Conservation (phyloP, 2,329 filamentous ascomycete genomes). For the Arthrocladium fulminans region DNA sequence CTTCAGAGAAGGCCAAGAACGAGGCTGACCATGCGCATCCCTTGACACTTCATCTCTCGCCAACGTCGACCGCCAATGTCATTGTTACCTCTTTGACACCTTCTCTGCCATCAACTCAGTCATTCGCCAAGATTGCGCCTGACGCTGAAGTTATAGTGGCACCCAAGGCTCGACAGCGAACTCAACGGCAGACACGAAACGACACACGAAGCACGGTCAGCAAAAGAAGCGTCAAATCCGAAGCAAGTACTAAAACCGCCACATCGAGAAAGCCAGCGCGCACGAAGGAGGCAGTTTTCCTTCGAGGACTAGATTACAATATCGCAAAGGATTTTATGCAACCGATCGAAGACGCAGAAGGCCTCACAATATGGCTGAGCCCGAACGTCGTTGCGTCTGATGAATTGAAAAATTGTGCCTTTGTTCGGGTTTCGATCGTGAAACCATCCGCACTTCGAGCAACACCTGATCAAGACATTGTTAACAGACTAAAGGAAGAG, state of each 20-base stretch:
- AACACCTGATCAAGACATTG: slow-evolving; percentile 58
- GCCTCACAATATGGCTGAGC: slow-evolving; percentile 76
- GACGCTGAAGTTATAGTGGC: slow-evolving; percentile 97
- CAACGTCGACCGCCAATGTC: slow-evolving; percentile 90
- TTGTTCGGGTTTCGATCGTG: slow-evolving; percentile 76
- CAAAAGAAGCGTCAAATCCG: slow-evolving; percentile 65
- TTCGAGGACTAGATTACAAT: slow-evolving; percentile 66
- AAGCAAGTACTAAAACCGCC: slow-evolving; percentile 52
- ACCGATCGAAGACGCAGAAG: slow-evolving; percentile 37
- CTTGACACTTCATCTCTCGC: slow-evolving; percentile 84
- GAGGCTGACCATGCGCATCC: slow-evolving; percentile 58
- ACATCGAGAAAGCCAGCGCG: slow-evolving; percentile 9
- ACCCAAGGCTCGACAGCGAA: slow-evolving; percentile 74
- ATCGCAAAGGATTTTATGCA: slow-evolving; percentile 71
- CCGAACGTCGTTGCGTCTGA: slow-evolving; percentile 63
- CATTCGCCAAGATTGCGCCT: slow-evolving; percentile 86
- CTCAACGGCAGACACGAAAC: slow-evolving; percentile 51
- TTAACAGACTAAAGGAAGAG: slow-evolving; percentile 58
- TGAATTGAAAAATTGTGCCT: slow-evolving; percentile 65
- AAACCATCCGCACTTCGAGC: slow-evolving; percentile 68
- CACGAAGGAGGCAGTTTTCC: slow-evolving; percentile 46
- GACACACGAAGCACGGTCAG: slow-evolving; percentile 76
- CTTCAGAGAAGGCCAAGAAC: slow-evolving; percentile 40
- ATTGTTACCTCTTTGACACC: slow-evolving; percentile 76
- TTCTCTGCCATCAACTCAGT: slow-evolving; percentile 53